These are phyloP conservation scores for Thecaphora frezii DNA, from an alignment of 1,284 basidiomycete genomes.

Conservation along the genomic window DNA sequence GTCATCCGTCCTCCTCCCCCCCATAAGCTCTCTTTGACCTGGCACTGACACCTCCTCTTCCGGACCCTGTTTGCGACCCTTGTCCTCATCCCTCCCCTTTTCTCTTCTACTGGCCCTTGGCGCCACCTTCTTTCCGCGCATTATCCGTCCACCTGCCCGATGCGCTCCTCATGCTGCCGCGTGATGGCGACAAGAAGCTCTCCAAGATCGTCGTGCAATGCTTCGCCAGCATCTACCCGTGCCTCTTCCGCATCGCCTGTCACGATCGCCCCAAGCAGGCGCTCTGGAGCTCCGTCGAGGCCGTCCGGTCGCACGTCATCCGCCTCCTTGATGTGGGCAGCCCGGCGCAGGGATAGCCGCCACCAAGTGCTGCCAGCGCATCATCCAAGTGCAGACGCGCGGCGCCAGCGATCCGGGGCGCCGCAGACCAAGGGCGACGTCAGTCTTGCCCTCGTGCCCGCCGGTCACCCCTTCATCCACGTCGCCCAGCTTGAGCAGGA, in stretches of 20 bases:
- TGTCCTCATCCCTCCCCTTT: too few relatives aligned
- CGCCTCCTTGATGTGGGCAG: slow-evolving; percentile 66
- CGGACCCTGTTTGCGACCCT: too few relatives aligned
- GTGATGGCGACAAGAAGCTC: slow-evolving; percentile 69
- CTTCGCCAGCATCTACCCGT: slow-evolving; percentile 82
- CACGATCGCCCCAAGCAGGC: slow-evolving; percentile 53
- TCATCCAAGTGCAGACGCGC: slow-evolving; percentile 85
- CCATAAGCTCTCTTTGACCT: too few relatives aligned
- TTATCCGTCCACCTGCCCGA: slow-evolving; percentile 79
- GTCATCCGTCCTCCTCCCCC: too few relatives aligned
- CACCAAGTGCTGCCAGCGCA: slow-evolving; percentile 88
- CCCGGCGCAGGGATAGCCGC: slow-evolving; percentile 77
- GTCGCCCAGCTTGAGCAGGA: slow-evolving; percentile 76
- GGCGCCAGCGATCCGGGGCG: slow-evolving; percentile 81
- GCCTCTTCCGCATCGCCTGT: slow-evolving; percentile 70
- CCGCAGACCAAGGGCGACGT: slow-evolving; percentile 81
- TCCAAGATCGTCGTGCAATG: slow-evolving; percentile 81
- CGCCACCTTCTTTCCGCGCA: too few relatives aligned
- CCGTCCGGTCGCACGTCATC: slow-evolving; percentile 74
- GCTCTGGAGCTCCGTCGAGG: slow-evolving; percentile 71
- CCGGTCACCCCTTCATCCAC: slow-evolving; percentile 82
- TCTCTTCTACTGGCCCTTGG: too few relatives aligned
- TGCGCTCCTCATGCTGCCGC: slow-evolving; percentile 71
- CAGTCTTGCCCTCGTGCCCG: slow-evolving; percentile 75
- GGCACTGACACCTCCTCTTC: too few relatives aligned